Evolutionary conservation across 2,329 filamentous ascomycete genomes (phyloP).

Genomic region (Alternaria consortialis): DNA sequence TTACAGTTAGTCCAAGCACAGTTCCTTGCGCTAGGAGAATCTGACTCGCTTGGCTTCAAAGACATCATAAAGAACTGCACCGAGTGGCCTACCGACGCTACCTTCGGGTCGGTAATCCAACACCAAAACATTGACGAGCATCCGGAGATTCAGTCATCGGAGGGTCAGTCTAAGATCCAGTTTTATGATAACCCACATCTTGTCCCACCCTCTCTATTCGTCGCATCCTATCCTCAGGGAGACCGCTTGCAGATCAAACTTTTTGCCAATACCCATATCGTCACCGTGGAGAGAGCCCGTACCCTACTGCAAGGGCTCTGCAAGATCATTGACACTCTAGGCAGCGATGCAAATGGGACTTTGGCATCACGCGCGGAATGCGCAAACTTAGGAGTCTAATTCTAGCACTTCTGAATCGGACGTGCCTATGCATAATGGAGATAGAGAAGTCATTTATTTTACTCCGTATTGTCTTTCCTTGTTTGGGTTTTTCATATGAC

Average conservation of each 20-base stretch:
- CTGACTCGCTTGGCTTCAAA: slow-evolving; percentile 1
- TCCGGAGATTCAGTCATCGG: slow-evolving; percentile 1
- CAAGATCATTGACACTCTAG: not conserved
- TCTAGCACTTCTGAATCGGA: no score
- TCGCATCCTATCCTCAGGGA: slow-evolving; percentile 1
- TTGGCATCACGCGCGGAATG: no score
- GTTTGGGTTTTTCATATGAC: no score
- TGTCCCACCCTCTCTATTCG: not conserved
- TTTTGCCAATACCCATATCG: slow-evolving; percentile 1
- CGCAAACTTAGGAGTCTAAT: no score
- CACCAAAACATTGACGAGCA: slow-evolving; percentile 13
- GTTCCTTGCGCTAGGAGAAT: slow-evolving; percentile 36
- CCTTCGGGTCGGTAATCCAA: slow-evolving; percentile 2
- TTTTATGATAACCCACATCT: slow-evolving; percentile 6
- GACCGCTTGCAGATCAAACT: slow-evolving; percentile 1
- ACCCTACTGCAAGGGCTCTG: slow-evolving; percentile 1
- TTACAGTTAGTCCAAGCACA: slow-evolving; percentile 43
- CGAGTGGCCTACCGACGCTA: slow-evolving; percentile 3
- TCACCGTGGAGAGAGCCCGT: not conserved
- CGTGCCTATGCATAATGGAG: no score
- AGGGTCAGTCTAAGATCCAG: not conserved
- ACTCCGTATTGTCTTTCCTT: no score
- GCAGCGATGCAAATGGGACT: no score
- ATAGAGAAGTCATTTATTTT: no score
- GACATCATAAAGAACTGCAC: not conserved